Conservation (phyloP, 257 asterid genomes). For the Datura wrightii region DNA sequence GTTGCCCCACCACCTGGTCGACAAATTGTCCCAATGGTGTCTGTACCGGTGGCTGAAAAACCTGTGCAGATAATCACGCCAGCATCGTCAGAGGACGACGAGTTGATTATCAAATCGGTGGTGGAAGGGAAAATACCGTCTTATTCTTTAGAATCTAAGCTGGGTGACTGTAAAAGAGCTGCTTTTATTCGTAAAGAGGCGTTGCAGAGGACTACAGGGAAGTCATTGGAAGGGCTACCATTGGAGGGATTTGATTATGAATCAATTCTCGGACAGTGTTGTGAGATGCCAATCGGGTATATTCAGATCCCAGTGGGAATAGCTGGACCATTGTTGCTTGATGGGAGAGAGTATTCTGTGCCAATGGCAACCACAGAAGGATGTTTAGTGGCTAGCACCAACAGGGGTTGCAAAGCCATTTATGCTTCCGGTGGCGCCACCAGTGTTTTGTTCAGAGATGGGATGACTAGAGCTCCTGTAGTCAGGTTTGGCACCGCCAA, state of each 20-base stretch:
- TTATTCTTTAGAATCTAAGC: constrained; percentile 52
- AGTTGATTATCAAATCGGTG: constrained; percentile 45
- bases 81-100: constrained; percentile 42
- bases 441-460: constrained; percentile 51
- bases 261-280: constrained; percentile 66
- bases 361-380: constrained; percentile 76
- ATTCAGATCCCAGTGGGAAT: constrained; percentile 68
- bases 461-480: constrained; percentile 67
- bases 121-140: constrained; percentile 49
- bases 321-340: constrained; percentile 63
- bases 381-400: constrained; percentile 65
- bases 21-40: constrained; percentile 16
- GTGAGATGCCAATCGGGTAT: constrained; percentile 73
- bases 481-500: constrained; percentile 56
- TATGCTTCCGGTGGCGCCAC: constrained; percentile 56
- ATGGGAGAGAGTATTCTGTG: constrained; percentile 57
- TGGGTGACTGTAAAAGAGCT: constrained; percentile 56
- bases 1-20: neutral
- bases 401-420: constrained; percentile 68
- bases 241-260: constrained; percentile 62
- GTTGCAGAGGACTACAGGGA: constrained; percentile 53
- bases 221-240: constrained; percentile 58
- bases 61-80: constrained; percentile 28
- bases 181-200: constrained; percentile 55
- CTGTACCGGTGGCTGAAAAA: constrained; percentile 32